phyloP scores from a whole-genome alignment of 1,284 basidiomycete species.

The Pseudozyma tsukubaensis region DNA sequence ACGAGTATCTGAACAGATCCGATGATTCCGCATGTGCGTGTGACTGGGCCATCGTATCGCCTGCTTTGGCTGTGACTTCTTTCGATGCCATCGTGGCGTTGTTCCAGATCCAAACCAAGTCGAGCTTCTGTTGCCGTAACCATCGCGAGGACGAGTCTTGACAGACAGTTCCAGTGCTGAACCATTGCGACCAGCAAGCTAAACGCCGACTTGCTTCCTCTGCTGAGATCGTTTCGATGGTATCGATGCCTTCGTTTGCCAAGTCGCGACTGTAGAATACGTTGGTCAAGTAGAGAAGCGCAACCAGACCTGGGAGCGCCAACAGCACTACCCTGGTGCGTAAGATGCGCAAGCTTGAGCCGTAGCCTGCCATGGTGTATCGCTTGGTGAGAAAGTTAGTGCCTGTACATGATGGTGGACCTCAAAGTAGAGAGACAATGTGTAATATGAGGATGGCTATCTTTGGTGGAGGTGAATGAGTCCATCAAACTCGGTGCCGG shows the following conservation, averaged over 20 bases:
- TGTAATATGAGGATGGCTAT: too few relatives aligned
- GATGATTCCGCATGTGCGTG: background rate
- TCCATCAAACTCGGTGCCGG: too few relatives aligned
- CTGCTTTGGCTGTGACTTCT: background rate
- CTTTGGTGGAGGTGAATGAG: too few relatives aligned
- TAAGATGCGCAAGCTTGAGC: conserved; percentile 2
- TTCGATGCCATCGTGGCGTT: conserved; percentile 10
- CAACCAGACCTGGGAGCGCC: conserved; percentile 16
- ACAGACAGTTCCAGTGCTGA: conserved; percentile 22
- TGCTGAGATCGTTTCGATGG: background rate
- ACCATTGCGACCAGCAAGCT: conserved; percentile 32
- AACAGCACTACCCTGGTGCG: conserved; percentile 20
- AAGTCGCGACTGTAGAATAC: conserved; percentile 7
- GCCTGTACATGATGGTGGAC: conserved; percentile 1
- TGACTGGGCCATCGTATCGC: background rate
- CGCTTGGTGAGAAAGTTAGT: too few relatives aligned
- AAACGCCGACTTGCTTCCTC: background rate
- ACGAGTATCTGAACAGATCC: conserved; percentile 37
- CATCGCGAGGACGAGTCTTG: conserved; percentile 4
- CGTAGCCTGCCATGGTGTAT: too few relatives aligned
- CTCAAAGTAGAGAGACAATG: background rate
- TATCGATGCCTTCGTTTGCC: conserved; percentile 1
- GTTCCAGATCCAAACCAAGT: conserved; percentile 30
- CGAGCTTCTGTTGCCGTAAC: conserved; percentile 20
- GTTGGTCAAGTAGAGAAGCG: conserved; percentile 19